phyloP scores from a whole-genome alignment of 1,284 basidiomycete genomes.

The Cryptococcus sp. region DNA sequence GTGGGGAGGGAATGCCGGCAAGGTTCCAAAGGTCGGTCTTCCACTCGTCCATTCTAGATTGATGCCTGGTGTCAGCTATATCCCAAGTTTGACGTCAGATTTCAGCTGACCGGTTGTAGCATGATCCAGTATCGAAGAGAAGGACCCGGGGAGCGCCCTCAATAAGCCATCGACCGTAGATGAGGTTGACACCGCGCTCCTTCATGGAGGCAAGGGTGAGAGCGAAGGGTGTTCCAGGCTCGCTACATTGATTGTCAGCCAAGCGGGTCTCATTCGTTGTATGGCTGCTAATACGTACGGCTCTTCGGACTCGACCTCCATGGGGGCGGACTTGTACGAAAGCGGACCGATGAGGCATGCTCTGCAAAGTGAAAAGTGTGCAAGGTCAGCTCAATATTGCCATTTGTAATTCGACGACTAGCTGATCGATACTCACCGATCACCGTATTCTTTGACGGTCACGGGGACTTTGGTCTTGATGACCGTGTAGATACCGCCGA shows the following conservation, averaged over 20 bases:
- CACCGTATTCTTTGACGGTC: conserved; percentile 81
- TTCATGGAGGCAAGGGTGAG: conserved; percentile 75
- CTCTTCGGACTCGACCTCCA: conserved; percentile 95
- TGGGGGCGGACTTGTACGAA: conserved; percentile 95
- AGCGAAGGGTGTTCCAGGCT: conserved; percentile 62
- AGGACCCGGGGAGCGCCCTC: conserved; percentile 92
- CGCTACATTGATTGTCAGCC: conserved; percentile 27
- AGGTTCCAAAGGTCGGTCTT: conserved; percentile 97
- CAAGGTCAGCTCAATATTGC: too few species aligned
- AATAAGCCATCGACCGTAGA: conserved; percentile 97
- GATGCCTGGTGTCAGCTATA: too few species aligned
- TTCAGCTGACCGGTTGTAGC: conserved; percentile 61
- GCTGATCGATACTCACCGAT: conserved; percentile 39
- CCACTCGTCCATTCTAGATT: conserved; percentile 85
- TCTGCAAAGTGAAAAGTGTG: conserved; percentile 8
- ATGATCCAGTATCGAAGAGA: conserved; percentile 90
- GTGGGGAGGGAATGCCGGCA: conserved; percentile 93
- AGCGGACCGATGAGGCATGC: conserved; percentile 80
- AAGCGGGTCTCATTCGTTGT: neutral
- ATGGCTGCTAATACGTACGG: conserved; percentile 59
- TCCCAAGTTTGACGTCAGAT: neutral
- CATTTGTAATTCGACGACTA: too few species aligned
- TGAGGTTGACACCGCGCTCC: conserved; percentile 82
- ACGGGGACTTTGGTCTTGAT: conserved; percentile 99
- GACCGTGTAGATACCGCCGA: conserved; percentile 98